Conservation (phyloP, 2,329 filamentous ascomycete species). For the Pseudogymnoascus sp. region DNA sequence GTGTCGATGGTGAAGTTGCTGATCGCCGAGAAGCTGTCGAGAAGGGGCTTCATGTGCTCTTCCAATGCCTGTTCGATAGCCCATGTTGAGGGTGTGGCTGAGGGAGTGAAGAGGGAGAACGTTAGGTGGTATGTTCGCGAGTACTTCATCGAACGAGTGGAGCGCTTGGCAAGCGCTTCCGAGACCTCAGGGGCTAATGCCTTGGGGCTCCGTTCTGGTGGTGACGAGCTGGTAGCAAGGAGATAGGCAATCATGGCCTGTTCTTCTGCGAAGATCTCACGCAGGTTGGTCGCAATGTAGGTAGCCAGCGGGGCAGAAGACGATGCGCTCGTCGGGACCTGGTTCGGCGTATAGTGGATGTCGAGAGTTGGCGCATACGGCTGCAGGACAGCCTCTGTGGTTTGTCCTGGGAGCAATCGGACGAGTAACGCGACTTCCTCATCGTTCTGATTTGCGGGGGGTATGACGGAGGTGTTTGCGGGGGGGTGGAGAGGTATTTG, state of each 20-base stretch:
- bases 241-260: conserved; percentile 75
- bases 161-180: conserved; percentile 57
- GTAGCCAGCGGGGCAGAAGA: conserved; percentile 66
- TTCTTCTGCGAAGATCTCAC: conserved; percentile 76
- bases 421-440: conserved; percentile 59
- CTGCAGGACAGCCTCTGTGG: conserved; percentile 54
- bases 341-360: conserved; percentile 65
- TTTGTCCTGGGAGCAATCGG: conserved; percentile 56
- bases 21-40: conserved; percentile 70
- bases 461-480: conserved; percentile 16
- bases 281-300: conserved; percentile 71
- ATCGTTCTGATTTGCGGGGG: conserved; percentile 26
- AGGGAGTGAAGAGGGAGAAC: conserved; percentile 86
- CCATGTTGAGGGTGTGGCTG: conserved; percentile 74
- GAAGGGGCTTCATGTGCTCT: conserved; percentile 72
- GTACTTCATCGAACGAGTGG: conserved; percentile 81
- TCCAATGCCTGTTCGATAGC: conserved; percentile 76
- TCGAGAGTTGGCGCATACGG: conserved; percentile 64
- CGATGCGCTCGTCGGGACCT: conserved; percentile 57
- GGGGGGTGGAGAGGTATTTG: conserved; percentile 25
- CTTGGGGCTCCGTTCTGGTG: conserved; percentile 39
- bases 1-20: conserved; percentile 96
- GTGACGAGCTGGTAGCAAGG: conserved; percentile 50
- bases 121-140: conserved; percentile 91
- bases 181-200: conserved; percentile 42